Base-by-base conservation (phyloP, 805 yeast species). In the Yarrowia porcina region DNA sequence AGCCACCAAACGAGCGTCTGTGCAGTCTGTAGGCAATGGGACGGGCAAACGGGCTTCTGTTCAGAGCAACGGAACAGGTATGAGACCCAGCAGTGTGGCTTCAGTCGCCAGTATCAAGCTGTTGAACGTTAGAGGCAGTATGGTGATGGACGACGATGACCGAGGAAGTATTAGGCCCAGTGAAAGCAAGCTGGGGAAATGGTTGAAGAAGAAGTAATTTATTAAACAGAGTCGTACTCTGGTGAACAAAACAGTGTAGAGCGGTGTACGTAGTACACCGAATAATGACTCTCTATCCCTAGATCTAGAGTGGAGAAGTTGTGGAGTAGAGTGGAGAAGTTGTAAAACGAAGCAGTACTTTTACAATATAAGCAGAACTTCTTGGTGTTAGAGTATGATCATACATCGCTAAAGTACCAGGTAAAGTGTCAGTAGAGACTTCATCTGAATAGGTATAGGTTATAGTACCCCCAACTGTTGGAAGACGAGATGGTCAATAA, bases 11-110 rank as follows among this genome's bases (percentile, higher is more conserved):
- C 32, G 59, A 5, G 59, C 59, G 0, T 13, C 20, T 1, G 59
- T 52, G 13, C 59, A 52, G 33, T 52, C 59, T 12, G 38, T 52
- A 17, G 21, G 32, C 6, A 36, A 35, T 6, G 59, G 59, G 15
- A 35, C 59, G 1, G 42, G 44, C 11, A 52, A 52, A 12, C 33
- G 59, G 4, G 60, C 21, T 70, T 73, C 20, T 74, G 74, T 66
- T 61, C 69, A 45, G 54, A 70, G 59, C 44, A 52, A 35, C 7
- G 44, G n/a, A 1, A 50, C 57, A 6, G 41, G 44, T 7, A 49
- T 49, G 56, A 10, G 59, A 11, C 59, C 59, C 27, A 52, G 32
- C 13, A 25, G 35, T 8, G 59, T 52, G 12, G 59, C 59, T 7
- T 52, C 59, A 1, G 44, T 52, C 7, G 59, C 59, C 17, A 35